Evolutionary conservation across 169 alveolate species (phyloP).

Genomic region (Toxoplasma gondii): DNA sequence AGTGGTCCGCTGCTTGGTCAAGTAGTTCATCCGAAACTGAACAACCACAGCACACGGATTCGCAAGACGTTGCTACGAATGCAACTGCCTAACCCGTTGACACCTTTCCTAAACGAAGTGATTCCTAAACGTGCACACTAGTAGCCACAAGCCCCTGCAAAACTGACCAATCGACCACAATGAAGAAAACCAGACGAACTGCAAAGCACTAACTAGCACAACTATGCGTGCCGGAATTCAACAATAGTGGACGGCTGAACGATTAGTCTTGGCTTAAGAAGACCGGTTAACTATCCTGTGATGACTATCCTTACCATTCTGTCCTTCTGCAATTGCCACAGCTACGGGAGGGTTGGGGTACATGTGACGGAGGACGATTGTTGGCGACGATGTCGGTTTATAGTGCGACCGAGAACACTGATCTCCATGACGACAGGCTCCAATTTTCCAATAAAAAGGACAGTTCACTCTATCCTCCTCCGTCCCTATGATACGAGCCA

Average conservation of each 20-base stretch:
- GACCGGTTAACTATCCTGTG: too few species aligned
- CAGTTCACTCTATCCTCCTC: conserved; percentile 99
- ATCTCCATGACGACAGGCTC: conserved; percentile 99
- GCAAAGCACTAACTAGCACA: too few species aligned
- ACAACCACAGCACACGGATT: not conserved
- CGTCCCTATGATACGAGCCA: conserved; percentile 98
- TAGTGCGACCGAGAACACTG: conserved; percentile 98
- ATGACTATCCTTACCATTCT: conserved; percentile 75
- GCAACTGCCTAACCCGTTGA: not conserved
- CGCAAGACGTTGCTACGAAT: not conserved
- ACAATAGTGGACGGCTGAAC: too few species aligned
- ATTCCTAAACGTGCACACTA: not conserved
- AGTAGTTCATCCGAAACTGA: conserved; percentile 90
- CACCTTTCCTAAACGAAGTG: not conserved
- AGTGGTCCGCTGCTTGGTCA: conserved; percentile 97
- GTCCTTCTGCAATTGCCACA: conserved; percentile 98
- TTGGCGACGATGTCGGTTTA: conserved; percentile 94
- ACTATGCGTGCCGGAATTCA: too few species aligned
- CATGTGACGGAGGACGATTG: conserved; percentile 96
- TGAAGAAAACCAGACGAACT: too few species aligned
- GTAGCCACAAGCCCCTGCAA: not conserved
- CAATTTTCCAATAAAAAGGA: conserved; percentile 99
- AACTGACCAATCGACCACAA: not conserved
- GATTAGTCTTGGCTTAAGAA: too few species aligned
- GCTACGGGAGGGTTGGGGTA: conserved; percentile 99